A percentile compares a stretch with the other conserved stretches of the same genome.
Evolutionary conservation across 768 basidiomycete species (phyloP).

Genomic region (Panellus pusillus): DNA sequence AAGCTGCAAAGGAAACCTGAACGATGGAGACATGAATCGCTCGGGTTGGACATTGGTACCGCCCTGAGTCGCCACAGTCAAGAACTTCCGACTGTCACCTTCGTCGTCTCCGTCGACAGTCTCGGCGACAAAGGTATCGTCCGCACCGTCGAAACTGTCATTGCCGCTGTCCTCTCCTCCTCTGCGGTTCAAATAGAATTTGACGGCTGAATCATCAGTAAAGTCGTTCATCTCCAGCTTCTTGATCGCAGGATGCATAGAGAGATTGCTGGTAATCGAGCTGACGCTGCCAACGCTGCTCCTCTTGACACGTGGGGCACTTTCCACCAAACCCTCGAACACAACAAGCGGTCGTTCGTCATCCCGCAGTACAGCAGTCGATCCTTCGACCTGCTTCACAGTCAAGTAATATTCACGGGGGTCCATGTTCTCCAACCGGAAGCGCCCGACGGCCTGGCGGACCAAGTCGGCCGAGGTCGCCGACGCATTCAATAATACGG

Average conservation of each 20-base stretch:
- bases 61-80: constrained; percentile 40
- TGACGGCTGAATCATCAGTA: constrained; percentile 94
- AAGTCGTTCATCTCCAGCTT: constrained; percentile 97
- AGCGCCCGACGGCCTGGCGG: constrained; percentile 91
- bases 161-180: constrained; percentile 36
- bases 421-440: constrained; percentile 68
- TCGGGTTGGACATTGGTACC: constrained; percentile 58
- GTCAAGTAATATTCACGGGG: constrained; percentile 76
- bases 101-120: constrained; percentile 30
- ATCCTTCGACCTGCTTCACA: constrained; percentile 90
- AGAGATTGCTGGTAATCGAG: constrained; percentile 89
- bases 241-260: constrained; percentile 93
- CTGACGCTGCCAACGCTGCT: constrained; percentile 93
- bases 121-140: constrained; percentile 43
- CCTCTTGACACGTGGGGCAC: constrained; percentile 82
- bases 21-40: constrained; percentile 79
- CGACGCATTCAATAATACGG: constrained; percentile 84
- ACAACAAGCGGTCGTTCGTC: constrained; percentile 84
- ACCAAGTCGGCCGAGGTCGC: constrained; percentile 86
- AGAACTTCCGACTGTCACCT: constrained; percentile 35
- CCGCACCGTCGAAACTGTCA: constrained; percentile 42
- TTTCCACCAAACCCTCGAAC: constrained; percentile 85
- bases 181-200: constrained; percentile 87
- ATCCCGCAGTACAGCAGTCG: constrained; percentile 68
- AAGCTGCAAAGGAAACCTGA: constrained; percentile 83